Base-by-base conservation (phyloP, 306 rosid genomes). In the Fragaria iinumae region DNA sequence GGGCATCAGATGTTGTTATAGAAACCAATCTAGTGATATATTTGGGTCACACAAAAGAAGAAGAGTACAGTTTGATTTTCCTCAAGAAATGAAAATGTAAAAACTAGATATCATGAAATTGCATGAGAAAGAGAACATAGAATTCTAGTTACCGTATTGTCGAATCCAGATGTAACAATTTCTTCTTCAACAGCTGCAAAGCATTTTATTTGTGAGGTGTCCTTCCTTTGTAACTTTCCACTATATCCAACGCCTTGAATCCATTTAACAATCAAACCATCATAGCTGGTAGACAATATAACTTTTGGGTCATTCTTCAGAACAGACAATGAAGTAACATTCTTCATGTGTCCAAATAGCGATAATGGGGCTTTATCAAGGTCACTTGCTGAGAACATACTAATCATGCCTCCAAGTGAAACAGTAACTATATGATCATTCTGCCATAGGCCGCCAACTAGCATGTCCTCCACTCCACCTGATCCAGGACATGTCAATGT, bases 381-480 rank as follows among this genome's bases (percentile, higher is more conserved):
- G 82, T 95, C 90, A 66, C 85, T 88, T 52, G 93, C 93, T 43
- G 86, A 87, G 81, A 88, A 95, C 82, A 92, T 80, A 76, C 80
- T 89, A 80, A 90, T 89, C 73, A 86, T 86, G 72, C 98, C 99
- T 48, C 97, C 99, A 50, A 92, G 99, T 52, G 99, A 90, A 84
- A 95, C 91, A 41, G 94, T 86, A 27, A 95, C 96, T 74, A 95
- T 80, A 84, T 86, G 85, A 82, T 91, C 87, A 62, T 92, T 92
- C 76, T 88, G 89, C 99, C 99, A 95, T 20, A 92, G 84, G 82
- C 93, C 85, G 66, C 97, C 99, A 77, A 95, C 97, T 48, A 90
- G 84, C 97, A 95, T 92, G 84, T 92, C 99, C 76, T 95, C 99
- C 72, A 95, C 83, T 82, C 97, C 97, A 67, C 99, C 97, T 0